Conservation (phyloP, 352 stramenopile genomes). For the Pythium sukuiense region DNA sequence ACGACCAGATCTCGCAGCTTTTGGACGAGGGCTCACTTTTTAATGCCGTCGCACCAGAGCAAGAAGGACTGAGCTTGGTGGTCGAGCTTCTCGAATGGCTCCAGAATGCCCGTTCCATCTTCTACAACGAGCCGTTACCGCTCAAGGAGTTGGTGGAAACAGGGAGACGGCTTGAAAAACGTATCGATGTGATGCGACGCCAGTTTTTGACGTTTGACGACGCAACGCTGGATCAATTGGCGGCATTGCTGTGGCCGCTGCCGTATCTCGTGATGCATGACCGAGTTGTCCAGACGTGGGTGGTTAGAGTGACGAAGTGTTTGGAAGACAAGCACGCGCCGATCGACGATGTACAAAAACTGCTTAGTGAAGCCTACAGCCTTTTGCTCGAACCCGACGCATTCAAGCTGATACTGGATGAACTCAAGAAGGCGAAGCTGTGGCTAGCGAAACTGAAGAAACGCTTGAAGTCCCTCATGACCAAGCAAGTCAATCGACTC, state of each 20-base stretch:
- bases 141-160: conserved; percentile 59
- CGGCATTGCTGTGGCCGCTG: conserved; percentile 72
- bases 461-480: conserved; percentile 66
- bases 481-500: conserved; percentile 65
- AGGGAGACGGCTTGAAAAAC: conserved; percentile 40
- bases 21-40: conserved; percentile 67
- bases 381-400: conserved; percentile 73
- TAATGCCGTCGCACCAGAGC: conserved; percentile 65
- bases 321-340: conserved; percentile 63
- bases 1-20: conserved; percentile 52
- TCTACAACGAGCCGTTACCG: conserved; percentile 76
- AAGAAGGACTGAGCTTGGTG: conserved; percentile 45
- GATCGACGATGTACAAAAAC: conserved; percentile 50
- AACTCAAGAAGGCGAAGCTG: conserved; percentile 76
- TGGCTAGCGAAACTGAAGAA: conserved; percentile 89
- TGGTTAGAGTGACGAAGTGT: conserved; percentile 48
- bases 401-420: conserved; percentile 77
- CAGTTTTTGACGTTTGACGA: conserved; percentile 27
- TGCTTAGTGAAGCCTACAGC: conserved; percentile 57
- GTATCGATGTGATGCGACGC: conserved; percentile 28
- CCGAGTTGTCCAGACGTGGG: conserved; percentile 66
- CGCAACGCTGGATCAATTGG: conserved; percentile 43
- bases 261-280: conserved; percentile 65
- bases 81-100: conserved; percentile 76
- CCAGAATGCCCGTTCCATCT: conserved; percentile 69